A percentile compares a stretch with the other conserved stretches of the same genome.
phyloP scores from a whole-genome alignment of 2,329 filamentous ascomycete genomes.

The Aureobasidium sp. region DNA sequence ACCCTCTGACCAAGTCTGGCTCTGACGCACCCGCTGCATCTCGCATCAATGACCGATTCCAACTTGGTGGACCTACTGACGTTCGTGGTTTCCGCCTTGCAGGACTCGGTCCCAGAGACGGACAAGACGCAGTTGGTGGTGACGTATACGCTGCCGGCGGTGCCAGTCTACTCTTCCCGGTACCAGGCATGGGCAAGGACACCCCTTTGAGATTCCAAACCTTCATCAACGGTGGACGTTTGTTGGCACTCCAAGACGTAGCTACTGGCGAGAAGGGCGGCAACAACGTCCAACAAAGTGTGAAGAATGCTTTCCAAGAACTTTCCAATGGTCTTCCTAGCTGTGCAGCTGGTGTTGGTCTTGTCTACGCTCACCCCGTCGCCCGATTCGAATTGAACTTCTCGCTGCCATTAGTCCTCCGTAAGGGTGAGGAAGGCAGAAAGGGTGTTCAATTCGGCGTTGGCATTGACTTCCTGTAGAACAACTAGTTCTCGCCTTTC shows the following conservation, averaged over 20 bases:
- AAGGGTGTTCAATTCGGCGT: conserved; percentile 96
- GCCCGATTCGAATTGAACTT: conserved; percentile 96
- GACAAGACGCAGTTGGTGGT: conserved; percentile 77
- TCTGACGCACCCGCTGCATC: conserved; percentile 55
- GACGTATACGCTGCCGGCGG: conserved; percentile 88
- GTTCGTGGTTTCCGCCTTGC: conserved; percentile 88
- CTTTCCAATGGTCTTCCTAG: conserved; percentile 72
- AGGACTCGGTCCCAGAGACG: conserved; percentile 83
- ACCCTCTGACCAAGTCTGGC: conserved; percentile 63
- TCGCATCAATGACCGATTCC: conserved; percentile 88
- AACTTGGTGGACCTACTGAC: conserved; percentile 88
- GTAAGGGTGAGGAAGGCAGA: conserved; percentile 75
- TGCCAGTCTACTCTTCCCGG: conserved; percentile 74
- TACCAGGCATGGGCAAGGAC: conserved; percentile 74
- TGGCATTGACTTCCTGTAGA: conserved; percentile 86
- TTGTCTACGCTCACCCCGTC: conserved; percentile 91
- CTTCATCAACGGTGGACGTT: conserved; percentile 82
- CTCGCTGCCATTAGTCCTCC: conserved; percentile 72
- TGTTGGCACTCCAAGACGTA: conserved; percentile 63
- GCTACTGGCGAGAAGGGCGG: conserved; percentile 33
- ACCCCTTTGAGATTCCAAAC: conserved; percentile 81
- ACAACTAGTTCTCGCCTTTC: background rate
- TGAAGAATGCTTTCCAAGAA: conserved; percentile 59
- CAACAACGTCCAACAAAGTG: conserved; percentile 47
- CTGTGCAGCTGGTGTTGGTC: conserved; percentile 74